These are phyloP conservation scores for Nicotiana noctiflora DNA, from an alignment of 257 asterid species.

Conservation along the genomic window DNA sequence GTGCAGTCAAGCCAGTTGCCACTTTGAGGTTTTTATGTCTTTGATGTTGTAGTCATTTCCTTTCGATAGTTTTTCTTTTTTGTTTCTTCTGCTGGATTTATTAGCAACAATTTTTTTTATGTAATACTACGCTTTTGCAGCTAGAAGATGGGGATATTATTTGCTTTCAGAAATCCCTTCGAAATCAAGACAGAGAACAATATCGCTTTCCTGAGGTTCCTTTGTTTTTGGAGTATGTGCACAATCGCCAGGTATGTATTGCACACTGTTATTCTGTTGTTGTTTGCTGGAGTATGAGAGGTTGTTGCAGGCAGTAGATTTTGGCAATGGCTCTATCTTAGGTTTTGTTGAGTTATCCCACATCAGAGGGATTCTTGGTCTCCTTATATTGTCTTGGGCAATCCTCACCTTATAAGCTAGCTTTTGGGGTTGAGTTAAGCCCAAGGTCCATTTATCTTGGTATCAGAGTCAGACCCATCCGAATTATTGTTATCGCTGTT, in stretches of 20 bases:
- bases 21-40: neutral
- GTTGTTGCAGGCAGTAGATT: slow-evolving; percentile 1
- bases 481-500: too few species aligned
- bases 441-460: too few species aligned
- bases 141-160: slow-evolving; percentile 81
- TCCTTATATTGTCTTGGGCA: too few species aligned
- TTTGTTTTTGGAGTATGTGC: slow-evolving; percentile 66
- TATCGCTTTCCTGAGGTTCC: slow-evolving; percentile 62
- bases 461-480: too few species aligned
- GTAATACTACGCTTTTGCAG: slow-evolving; percentile 25
- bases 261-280: neutral
- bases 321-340: neutral
- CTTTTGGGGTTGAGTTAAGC: neutral
- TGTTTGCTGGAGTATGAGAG: neutral
- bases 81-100: neutral
- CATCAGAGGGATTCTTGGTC: too few species aligned
- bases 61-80: neutral
- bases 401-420: slow-evolving; percentile 10
- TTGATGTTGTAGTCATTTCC: neutral
- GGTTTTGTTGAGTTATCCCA: too few species aligned
- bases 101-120: neutral
- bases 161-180: slow-evolving; percentile 61
- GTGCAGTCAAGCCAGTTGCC: slow-evolving; percentile 1
- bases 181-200: slow-evolving; percentile 35
- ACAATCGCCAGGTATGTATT: slow-evolving; percentile 61